Evolutionary conservation across 1,284 basidiomycete genomes (phyloP).

Genomic region (Sanghuangporus weigelae): DNA sequence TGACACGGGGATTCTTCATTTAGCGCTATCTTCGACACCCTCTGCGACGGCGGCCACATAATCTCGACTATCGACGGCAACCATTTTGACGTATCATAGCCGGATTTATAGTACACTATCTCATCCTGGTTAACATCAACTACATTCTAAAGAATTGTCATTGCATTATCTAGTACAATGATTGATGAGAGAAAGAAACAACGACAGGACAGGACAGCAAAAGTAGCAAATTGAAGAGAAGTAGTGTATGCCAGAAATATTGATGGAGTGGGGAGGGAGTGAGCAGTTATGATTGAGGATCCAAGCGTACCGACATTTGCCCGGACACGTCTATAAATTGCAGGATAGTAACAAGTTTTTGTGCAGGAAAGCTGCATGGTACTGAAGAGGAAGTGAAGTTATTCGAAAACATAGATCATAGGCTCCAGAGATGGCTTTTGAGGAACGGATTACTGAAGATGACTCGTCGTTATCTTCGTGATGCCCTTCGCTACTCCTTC

Average conservation of each 20-base stretch:
- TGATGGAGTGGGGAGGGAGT: neutral
- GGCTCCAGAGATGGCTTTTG: neutral
- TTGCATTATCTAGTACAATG: slow-evolving; percentile 7
- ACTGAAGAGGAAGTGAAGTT: neutral
- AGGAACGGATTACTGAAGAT: neutral
- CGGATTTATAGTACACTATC: neutral
- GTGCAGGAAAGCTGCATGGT: neutral
- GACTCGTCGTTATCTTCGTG: slow-evolving; percentile 33
- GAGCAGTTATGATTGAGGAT: neutral
- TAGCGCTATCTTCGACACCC: slow-evolving; percentile 27
- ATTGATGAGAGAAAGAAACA: neutral
- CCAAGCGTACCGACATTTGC: neutral
- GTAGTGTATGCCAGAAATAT: neutral
- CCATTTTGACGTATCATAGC: slow-evolving; percentile 8
- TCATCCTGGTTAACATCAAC: neutral
- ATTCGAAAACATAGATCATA: neutral
- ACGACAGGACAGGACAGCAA: neutral
- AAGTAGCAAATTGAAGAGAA: neutral
- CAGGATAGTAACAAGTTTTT: neutral
- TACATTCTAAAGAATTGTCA: neutral
- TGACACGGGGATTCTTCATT: neutral
- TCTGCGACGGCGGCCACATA: slow-evolving; percentile 39
- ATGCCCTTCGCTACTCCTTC: slow-evolving; percentile 70
- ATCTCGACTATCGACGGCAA: slow-evolving; percentile 37
- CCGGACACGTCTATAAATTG: neutral